A percentile compares a stretch with the other conserved stretches of the same genome.
phyloP scores from a whole-genome alignment of 2,329 filamentous ascomycete species.

The Pseudogymnoascus verrucosus region DNA sequence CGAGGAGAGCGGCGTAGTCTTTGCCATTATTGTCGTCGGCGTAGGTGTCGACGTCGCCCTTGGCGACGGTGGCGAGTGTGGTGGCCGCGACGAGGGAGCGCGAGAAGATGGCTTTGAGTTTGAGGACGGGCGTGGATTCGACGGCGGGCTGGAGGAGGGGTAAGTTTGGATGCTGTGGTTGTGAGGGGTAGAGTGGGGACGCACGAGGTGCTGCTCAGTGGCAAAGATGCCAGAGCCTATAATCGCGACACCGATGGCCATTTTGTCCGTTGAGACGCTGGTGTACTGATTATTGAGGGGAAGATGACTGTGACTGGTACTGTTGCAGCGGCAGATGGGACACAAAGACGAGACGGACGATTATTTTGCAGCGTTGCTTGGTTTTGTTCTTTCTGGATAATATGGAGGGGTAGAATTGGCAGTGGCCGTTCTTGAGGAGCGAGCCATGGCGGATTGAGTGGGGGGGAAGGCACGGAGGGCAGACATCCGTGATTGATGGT shows the following conservation, averaged over 20 bases:
- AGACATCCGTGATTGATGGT: background rate
- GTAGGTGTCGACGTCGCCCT: constrained; percentile 22
- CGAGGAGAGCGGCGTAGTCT: constrained; percentile 35
- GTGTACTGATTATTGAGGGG: background rate
- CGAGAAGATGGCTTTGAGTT: constrained; percentile 42
- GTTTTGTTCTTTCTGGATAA: background rate
- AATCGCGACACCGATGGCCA: constrained; percentile 47
- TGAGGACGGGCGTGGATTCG: constrained; percentile 39
- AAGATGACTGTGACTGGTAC: background rate
- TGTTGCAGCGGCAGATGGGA: background rate
- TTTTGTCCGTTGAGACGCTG: constrained; percentile 11
- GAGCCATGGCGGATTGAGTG: background rate
- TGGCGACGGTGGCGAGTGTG: constrained; percentile 35
- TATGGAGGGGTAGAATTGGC: constrained; percentile 1
- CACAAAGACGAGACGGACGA: background rate
- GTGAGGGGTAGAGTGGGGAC: constrained; percentile 13
- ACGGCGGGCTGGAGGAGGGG: constrained; percentile 45
- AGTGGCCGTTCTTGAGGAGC: background rate
- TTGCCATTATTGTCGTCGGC: constrained; percentile 26
- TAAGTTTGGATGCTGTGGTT: constrained; percentile 10
- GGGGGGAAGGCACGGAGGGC: background rate
- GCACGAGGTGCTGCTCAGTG: constrained; percentile 48
- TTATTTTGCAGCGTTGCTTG: background rate
- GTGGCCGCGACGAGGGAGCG: constrained; percentile 26
- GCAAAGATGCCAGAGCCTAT: constrained; percentile 58